phyloP scores from a whole-genome alignment of 805 yeast species.

The Ogataea dorogensis region DNA sequence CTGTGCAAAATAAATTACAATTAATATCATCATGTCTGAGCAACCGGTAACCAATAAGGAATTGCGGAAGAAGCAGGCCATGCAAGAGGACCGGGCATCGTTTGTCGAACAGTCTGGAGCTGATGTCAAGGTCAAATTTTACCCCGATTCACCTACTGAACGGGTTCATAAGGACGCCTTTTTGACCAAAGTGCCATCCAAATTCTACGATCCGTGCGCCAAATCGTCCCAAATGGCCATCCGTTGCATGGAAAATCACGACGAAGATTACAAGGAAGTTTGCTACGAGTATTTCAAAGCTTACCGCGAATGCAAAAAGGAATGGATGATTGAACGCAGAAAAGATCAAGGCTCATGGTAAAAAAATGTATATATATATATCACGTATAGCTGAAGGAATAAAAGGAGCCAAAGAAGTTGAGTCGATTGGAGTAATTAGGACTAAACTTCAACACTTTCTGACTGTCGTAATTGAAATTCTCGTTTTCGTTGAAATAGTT shows the following conservation, averaged over 20 bases:
- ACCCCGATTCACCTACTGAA: constrained; percentile 86
- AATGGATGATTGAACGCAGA: constrained; percentile 49
- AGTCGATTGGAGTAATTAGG: constrained; percentile 19
- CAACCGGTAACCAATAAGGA: constrained; percentile 27
- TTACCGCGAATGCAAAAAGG: constrained; percentile 86
- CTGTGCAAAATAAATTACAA: constrained; percentile 5
- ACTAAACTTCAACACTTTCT: constrained; percentile 24
- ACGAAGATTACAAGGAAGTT: constrained; percentile 61
- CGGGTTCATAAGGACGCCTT: constrained; percentile 67
- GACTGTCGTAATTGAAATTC: constrained; percentile 23
- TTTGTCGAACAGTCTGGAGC: constrained; percentile 51
- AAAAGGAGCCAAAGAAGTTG: constrained; percentile 23
- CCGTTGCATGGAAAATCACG: constrained; percentile 75
- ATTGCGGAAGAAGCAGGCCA: constrained; percentile 20
- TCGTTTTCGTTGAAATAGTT: constrained; percentile 26
- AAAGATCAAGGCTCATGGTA: constrained; percentile 36
- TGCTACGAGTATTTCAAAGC: constrained; percentile 88
- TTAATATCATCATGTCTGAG: constrained; percentile 4
- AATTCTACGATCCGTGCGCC: constrained; percentile 90
- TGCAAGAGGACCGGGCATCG: constrained; percentile 36
- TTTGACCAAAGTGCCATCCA: constrained; percentile 72
- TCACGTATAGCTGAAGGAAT: constrained; percentile 26
- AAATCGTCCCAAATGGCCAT: constrained; percentile 86
- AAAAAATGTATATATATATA: constrained; percentile 6
- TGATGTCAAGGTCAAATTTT: constrained; percentile 53